Base-by-base conservation (phyloP, 805 yeast species). In the Kurtzmaniella cleridarum region DNA sequence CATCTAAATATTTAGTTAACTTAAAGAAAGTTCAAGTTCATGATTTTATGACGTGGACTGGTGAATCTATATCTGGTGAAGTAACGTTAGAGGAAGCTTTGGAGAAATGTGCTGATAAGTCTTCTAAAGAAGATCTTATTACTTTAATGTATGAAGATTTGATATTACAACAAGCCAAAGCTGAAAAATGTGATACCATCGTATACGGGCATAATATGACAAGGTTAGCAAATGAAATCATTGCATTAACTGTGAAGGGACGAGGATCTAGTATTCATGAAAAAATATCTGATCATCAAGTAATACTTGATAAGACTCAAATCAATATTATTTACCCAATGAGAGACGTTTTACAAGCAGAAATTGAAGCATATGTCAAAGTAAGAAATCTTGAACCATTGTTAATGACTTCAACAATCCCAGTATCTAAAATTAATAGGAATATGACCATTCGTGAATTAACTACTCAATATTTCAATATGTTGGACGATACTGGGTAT, bases 381-480 rank as follows among this genome's bases (percentile, higher is more conserved):
- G 48, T 82, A 10, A 49, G 57, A 11, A 64, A 57, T 0, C 54
- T 86, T 14, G 54, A 57, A 1, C 46, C 55, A 13, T 66, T 60
- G 34, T 53, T 56, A 2, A 28, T 51, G 1, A 47, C 40, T 9
- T 51, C 55, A 2, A 54, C 49, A 4, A 43, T 45, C 1, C 50
- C 48, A 24, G 49, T 51, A 30, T 59, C 66, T 5, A 66, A 65
- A 24, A 73, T 79, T 41, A 73, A 80, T 13, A 84, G 79, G 54
- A 79, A 81, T 48, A 84, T 82, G 72, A 84, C 95, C 2, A 81
- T 91, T 14, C 82, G 85, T 50, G 95, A 87, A 52, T 70, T 91
- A 36, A 80, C 89, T 1, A 67, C 78, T 20, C 75, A 79, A 36
- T 91, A 91, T 58, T 87, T 87, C 49, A 71, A 66, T 24, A 69